Evolutionary conservation across 2,329 filamentous ascomycete genomes (phyloP), one percentile per base, ranked within the genome.

Genomic region (Penicillium paneum): DNA sequence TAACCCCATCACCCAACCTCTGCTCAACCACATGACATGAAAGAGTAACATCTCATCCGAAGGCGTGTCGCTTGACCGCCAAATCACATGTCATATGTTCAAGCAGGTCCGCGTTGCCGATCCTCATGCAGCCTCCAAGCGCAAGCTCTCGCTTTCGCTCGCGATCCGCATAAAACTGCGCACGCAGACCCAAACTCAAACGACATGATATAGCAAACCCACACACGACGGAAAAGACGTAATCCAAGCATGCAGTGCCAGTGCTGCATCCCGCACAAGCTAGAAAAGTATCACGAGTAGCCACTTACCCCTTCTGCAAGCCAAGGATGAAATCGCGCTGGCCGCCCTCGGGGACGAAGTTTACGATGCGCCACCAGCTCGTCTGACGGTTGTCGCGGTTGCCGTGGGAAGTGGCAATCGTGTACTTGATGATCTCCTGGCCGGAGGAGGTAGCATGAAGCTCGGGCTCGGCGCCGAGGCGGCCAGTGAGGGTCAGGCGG

Each of bases 401-500:
- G 13, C 91, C 91, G 56, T 72, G 73, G 72, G 78, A 86, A 66
- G 85, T 89, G 48, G 84, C 92, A 59, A 99, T 78, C 5, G 85
- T 78, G 72, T 96, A 97, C 66, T 83, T 84, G 68, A 97, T 71
- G 55, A 96, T 68, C 60, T 95, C 89, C 60, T 81, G 81, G 55
- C 91, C 91, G 49, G 78, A 86, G 66, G 83, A 82, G 44, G 89
- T 90, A 55, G 84, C 74, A 35, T 82, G 80, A 62, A 91, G 67
- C 79, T 97, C 92, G 55, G 94, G 93, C 49, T 84, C 82, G 65
- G 85, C 83, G 57, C 83, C 91, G 48, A 99, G 85, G 74, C 91
- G 88, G 69, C 94, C 94, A 64, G 97, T 82, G 74, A 99, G 80
- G 67, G 86, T 88, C 79, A 99, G 88, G 75, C 87, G 88, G 64